Evolutionary conservation across 2,329 filamentous ascomycete genomes (phyloP).

Genomic region (Sclerotinia glacialis): DNA sequence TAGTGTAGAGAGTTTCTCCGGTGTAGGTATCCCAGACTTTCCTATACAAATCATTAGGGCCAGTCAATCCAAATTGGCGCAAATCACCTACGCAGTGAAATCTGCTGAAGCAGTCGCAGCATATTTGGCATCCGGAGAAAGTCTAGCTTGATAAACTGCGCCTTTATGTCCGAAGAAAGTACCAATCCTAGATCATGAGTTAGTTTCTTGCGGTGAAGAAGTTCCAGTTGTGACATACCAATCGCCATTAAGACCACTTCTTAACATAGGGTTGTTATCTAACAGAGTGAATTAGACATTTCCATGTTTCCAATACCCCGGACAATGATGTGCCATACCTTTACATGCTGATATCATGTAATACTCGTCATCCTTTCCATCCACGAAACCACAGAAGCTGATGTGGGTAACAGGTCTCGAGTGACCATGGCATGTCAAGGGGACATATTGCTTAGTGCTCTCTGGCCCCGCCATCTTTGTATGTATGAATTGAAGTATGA

Average conservation of each 20-base stretch:
- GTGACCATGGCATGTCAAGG: slow-evolving; percentile 73
- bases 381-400: slow-evolving; percentile 64
- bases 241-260: slow-evolving; percentile 91
- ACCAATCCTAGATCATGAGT: slow-evolving; percentile 63
- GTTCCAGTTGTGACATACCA: slow-evolving; percentile 56
- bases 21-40: slow-evolving; percentile 98
- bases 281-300: slow-evolving; percentile 30
- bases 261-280: slow-evolving; percentile 99
- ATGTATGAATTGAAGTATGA: slow-evolving; percentile 12
- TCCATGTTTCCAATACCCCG: background rate
- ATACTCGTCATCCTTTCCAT: slow-evolving; percentile 56
- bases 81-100: slow-evolving; percentile 74
- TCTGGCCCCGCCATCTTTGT: slow-evolving; percentile 32
- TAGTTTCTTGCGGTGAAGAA: slow-evolving; percentile 24
- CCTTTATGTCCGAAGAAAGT: slow-evolving; percentile 98
- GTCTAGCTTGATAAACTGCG: slow-evolving; percentile 91
- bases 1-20: slow-evolving; percentile 80
- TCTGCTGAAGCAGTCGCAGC: slow-evolving; percentile 94
- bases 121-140: slow-evolving; percentile 82
- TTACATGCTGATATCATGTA: slow-evolving; percentile 74
- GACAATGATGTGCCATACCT: slow-evolving; percentile 43
- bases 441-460: slow-evolving; percentile 48
- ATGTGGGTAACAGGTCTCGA: slow-evolving; percentile 72
- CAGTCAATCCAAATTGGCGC: background rate
- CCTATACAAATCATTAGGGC: slow-evolving; percentile 48